Percentiles rank a stretch among this genome's conserved stretches.
These are phyloP conservation scores for Syzygium syzygioides DNA, from an alignment of 441 rosid genomes.

Conservation along the genomic window DNA sequence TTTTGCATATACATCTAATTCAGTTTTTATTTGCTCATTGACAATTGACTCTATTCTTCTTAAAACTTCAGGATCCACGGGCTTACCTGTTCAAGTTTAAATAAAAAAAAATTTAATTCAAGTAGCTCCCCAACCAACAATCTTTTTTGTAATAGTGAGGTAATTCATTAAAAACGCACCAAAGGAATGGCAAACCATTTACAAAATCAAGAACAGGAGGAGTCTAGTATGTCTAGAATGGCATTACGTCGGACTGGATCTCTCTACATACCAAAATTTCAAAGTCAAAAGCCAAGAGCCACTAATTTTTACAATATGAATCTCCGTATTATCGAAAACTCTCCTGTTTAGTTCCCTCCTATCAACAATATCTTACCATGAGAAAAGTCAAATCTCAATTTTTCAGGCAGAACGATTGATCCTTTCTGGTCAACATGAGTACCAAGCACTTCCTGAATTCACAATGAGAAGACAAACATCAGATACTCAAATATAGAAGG, in stretches of 20 bases:
- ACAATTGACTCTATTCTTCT: conserved; percentile 84
- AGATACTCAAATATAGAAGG: not conserved
- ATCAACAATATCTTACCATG: conserved; percentile 52
- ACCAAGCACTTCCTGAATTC: conserved; percentile 84
- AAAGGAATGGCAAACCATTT: not conserved
- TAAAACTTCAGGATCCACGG: conserved; percentile 69
- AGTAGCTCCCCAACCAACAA: not conserved
- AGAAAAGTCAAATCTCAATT: conserved; percentile 93
- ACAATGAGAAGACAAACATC: conserved; percentile 2
- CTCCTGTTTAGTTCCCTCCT: not conserved
- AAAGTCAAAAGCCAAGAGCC: not conserved
- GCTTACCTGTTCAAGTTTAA: conserved; percentile 47
- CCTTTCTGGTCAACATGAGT: conserved; percentile 98
- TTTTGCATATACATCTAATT: conserved; percentile 77
- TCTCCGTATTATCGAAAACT: not conserved
- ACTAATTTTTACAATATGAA: not conserved
- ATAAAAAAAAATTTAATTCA: not conserved
- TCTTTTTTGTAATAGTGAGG: not conserved
- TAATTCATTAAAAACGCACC: not conserved
- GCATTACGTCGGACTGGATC: not conserved
- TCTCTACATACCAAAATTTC: not conserved
- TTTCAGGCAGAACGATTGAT: conserved; percentile 95
- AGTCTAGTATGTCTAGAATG: not conserved
- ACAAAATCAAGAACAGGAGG: not conserved
- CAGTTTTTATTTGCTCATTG: conserved; percentile 80